A percentile compares a stretch with the other conserved stretches of the same genome.
Evolutionary conservation across 371 early-diverging fungal genomes (phyloP).

Genomic region (Dinochytrium kinnereticum): DNA sequence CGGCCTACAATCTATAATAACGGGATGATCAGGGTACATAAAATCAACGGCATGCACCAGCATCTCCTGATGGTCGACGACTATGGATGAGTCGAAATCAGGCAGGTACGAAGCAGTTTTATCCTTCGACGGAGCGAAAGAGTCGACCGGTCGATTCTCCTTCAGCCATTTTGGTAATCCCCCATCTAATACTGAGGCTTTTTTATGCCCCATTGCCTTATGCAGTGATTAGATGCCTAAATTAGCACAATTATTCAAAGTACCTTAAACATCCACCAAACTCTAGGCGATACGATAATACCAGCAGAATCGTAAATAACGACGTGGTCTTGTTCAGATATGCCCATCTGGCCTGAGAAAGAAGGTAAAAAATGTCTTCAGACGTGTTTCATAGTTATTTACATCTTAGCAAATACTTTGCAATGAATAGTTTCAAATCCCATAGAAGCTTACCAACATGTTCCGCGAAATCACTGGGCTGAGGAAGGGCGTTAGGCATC

Average conservation of each 20-base stretch:
- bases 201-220: constrained; percentile 82
- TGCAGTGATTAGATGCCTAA: background rate
- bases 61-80: constrained; percentile 30
- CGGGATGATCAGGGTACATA: constrained; percentile 18
- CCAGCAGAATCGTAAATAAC: constrained; percentile 50
- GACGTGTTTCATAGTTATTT: too few relatives aligned
- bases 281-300: constrained; percentile 42
- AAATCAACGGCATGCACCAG: constrained; percentile 38
- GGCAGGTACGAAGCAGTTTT: background rate
- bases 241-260: constrained; percentile 5
- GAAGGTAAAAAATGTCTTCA: background rate
- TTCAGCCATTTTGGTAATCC: constrained; percentile 80
- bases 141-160: constrained; percentile 54
- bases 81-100: background rate
- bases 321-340: constrained; percentile 42
- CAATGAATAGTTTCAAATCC: too few relatives aligned
- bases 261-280: constrained; percentile 49
- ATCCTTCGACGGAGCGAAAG: too few relatives aligned
- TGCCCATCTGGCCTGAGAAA: constrained; percentile 37
- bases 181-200: constrained; percentile 83
- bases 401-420: too few relatives aligned
- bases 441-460: constrained; percentile 39
- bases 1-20: constrained; percentile 30
- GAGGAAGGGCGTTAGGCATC: constrained; percentile 39
- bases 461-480: constrained; percentile 35